A percentile compares a stretch with the other conserved stretches of the same genome.
Evolutionary conservation across 495 filamentous ascomycete species (phyloP).

Genomic region (Aspergillus funiculosus): DNA sequence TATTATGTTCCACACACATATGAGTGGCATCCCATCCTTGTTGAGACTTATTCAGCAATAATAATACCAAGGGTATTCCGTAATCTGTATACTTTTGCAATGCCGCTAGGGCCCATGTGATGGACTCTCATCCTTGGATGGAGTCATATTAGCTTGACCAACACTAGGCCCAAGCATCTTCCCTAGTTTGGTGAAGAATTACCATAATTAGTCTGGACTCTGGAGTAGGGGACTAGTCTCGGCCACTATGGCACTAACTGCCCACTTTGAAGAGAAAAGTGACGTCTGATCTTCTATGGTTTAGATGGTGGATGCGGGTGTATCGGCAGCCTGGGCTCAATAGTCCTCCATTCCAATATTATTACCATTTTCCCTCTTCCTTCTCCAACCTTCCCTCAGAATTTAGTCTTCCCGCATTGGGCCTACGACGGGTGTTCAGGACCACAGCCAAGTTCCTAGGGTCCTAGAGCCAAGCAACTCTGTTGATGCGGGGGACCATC

Average conservation of each 20-base stretch:
- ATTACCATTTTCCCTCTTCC: too few species aligned
- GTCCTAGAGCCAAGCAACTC: not conserved
- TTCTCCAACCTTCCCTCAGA: too few species aligned
- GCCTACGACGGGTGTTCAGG: constrained; percentile 3
- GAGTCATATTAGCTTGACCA: constrained; percentile 1
- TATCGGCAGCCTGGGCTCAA: too few species aligned
- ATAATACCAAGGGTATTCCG: too few species aligned
- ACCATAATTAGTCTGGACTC: constrained; percentile 1
- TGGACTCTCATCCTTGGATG: constrained; percentile 8
- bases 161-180: constrained; percentile 2
- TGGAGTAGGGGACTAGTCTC: not conserved
- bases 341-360: too few species aligned
- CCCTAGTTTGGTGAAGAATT: constrained; percentile 7
- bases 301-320: too few species aligned
- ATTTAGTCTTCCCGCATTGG: not conserved
- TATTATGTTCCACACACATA: too few species aligned
- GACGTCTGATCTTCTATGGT: not conserved
- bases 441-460: constrained; percentile 2
- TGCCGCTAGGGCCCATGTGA: constrained; percentile 12
- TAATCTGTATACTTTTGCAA: not conserved
- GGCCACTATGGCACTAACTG: not conserved
- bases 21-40: too few species aligned
- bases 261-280: not conserved
- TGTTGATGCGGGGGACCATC: constrained; percentile 3
- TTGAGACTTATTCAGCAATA: too few species aligned